Evolutionary conservation across 2,329 filamentous ascomycete genomes (phyloP).

Genomic region (Ophiocordyceps camponoti-rufipedis): DNA sequence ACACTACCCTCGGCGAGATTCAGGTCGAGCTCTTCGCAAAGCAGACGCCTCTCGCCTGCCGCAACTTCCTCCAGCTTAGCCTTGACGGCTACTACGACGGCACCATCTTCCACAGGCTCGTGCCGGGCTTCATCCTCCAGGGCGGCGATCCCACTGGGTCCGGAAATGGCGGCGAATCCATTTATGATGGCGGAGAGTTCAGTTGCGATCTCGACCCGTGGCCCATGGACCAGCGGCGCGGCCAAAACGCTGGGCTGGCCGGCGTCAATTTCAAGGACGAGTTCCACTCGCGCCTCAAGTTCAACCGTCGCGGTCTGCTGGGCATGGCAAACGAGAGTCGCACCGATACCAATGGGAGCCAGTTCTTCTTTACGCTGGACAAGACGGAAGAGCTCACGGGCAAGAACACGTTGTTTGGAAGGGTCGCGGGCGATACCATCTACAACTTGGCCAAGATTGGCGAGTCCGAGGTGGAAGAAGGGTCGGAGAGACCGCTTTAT

Average conservation of each 20-base stretch:
- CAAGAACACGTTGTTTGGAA: slow-evolving; percentile 85
- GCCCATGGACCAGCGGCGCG: slow-evolving; percentile 48
- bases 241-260: slow-evolving; percentile 37
- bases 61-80: slow-evolving; percentile 90
- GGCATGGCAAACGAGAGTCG: slow-evolving; percentile 88
- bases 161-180: slow-evolving; percentile 78
- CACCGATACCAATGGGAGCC: slow-evolving; percentile 71
- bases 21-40: slow-evolving; percentile 88
- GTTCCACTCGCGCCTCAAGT: slow-evolving; percentile 80
- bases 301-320: slow-evolving; percentile 74
- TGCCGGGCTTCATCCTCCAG: slow-evolving; percentile 84
- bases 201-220: slow-evolving; percentile 54
- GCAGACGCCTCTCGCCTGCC: slow-evolving; percentile 76
- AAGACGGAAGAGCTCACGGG: slow-evolving; percentile 71
- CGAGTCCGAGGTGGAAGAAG: slow-evolving; percentile 64
- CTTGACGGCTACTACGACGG: slow-evolving; percentile 90
- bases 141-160: slow-evolving; percentile 90
- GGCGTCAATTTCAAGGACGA: slow-evolving; percentile 61
- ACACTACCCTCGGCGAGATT: slow-evolving; percentile 79
- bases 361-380: slow-evolving; percentile 90
- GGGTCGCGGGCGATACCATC: slow-evolving; percentile 83
- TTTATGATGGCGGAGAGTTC: slow-evolving; percentile 71
- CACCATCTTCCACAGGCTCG: slow-evolving; percentile 84
- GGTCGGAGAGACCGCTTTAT: slow-evolving; percentile 69
- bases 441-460: slow-evolving; percentile 93